Evolutionary conservation across 495 filamentous ascomycete genomes (phyloP).

Genomic region (Clohesyomyces aquaticus): DNA sequence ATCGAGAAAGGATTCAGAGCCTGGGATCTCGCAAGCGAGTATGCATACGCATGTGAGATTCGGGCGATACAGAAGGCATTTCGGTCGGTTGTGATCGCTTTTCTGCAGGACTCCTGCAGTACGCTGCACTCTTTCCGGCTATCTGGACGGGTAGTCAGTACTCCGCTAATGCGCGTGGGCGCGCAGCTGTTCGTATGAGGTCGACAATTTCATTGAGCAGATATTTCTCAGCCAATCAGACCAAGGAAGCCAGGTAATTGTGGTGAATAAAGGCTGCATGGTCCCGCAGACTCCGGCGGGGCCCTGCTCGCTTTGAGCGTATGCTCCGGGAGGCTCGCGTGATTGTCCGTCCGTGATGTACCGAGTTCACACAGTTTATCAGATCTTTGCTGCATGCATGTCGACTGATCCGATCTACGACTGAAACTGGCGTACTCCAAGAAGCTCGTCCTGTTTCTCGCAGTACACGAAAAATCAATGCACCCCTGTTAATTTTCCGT

Average conservation of each 20-base stretch:
- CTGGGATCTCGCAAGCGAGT: conserved; percentile 20
- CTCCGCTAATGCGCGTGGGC: conserved; percentile 26
- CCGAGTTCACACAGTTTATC: not conserved
- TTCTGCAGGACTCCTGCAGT: conserved; percentile 19
- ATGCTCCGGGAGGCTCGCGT: conserved; percentile 7
- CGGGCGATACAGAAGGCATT: conserved; percentile 24
- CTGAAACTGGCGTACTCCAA: too few species aligned
- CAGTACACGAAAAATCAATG: too few species aligned
- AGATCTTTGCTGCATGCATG: too few species aligned
- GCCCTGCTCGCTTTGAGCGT: conserved; percentile 15
- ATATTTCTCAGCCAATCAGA: conserved; percentile 22
- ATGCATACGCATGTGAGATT: conserved; percentile 29
- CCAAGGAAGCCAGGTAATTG: conserved; percentile 4
- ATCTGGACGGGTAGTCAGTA: conserved; percentile 9
- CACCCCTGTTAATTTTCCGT: too few species aligned
- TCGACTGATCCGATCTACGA: too few species aligned
- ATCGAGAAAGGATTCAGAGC: conserved; percentile 24
- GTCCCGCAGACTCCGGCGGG: conserved; percentile 10
- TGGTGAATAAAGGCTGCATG: conserved; percentile 15
- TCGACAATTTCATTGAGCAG: conserved; percentile 8
- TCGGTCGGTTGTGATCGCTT: conserved; percentile 17
- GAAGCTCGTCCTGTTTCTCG: too few species aligned
- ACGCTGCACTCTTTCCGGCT: conserved; percentile 14
- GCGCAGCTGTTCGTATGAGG: conserved; percentile 25
- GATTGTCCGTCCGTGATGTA: not conserved